phyloP scores from a whole-genome alignment of 257 asterid genomes.

The Plantago ovata region DNA sequence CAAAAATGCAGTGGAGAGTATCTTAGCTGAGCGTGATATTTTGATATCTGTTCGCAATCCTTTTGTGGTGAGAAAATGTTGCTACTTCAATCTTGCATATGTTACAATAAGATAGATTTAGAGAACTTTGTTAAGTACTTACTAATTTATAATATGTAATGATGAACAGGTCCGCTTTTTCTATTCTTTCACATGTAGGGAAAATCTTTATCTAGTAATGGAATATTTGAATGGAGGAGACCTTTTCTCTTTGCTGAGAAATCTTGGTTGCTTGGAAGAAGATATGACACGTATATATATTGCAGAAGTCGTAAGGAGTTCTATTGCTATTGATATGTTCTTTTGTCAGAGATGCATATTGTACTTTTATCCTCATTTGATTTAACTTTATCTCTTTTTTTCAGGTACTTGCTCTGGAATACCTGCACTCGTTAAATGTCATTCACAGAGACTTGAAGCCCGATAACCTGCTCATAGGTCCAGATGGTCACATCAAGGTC shows the following conservation, averaged over 20 bases:
- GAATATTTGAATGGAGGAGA: conserved; percentile 99
- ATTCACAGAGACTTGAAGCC: conserved; percentile 98
- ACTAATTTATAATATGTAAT: conserved; percentile 51
- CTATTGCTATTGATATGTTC: conserved; percentile 10
- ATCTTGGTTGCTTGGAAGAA: conserved; percentile 96
- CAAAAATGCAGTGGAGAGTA: conserved; percentile 93
- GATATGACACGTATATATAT: conserved; percentile 82
- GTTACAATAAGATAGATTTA: conserved; percentile 11
- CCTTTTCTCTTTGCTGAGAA: conserved; percentile 80
- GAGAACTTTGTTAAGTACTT: conserved; percentile 22
- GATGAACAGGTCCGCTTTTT: conserved; percentile 97
- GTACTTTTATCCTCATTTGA: conserved; percentile 23
- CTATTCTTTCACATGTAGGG: conserved; percentile 99
- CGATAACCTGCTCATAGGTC: conserved; percentile 91
- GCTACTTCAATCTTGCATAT: conserved; percentile 16
- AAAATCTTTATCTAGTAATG: conserved; percentile 96
- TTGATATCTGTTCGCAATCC: conserved; percentile 96
- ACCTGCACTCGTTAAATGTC: conserved; percentile 84
- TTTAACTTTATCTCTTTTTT: conserved; percentile 21
- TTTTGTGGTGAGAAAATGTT: conserved; percentile 79
- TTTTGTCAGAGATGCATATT: conserved; percentile 15
- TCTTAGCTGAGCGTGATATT: conserved; percentile 96
- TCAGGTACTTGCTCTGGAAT: conserved; percentile 98
- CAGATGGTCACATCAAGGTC: conserved; percentile 99
- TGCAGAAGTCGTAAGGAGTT: conserved; percentile 93